These are phyloP conservation scores for Blastobotrys arbuscula DNA, from an alignment of 1,139 yeast species.

Conservation along the genomic window DNA sequence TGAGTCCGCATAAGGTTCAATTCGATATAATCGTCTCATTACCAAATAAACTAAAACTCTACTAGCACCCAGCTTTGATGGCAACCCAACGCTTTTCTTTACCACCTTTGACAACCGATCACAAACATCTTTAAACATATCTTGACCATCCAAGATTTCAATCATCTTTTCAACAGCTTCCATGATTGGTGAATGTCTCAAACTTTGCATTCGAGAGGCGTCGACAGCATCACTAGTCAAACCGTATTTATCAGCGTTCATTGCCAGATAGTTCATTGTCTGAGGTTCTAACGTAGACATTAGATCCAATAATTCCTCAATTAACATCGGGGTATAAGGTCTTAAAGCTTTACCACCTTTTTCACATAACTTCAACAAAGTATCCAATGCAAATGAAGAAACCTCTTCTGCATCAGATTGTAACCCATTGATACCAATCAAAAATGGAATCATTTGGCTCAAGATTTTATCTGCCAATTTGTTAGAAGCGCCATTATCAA, in stretches of 20 bases:
- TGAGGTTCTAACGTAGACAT: conserved; percentile 93
- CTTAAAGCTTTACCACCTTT: conserved; percentile 52
- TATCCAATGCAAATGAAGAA: conserved; percentile 65
- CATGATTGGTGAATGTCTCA: conserved; percentile 84
- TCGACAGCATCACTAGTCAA: conserved; percentile 68
- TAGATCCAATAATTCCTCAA: conserved; percentile 61
- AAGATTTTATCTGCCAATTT: conserved; percentile 50
- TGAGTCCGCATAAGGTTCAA: conserved; percentile 57
- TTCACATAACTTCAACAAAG: conserved; percentile 63
- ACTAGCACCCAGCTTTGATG: conserved; percentile 88
- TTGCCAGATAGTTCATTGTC: conserved; percentile 72
- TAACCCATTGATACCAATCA: conserved; percentile 73
- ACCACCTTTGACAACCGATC: conserved; percentile 44
- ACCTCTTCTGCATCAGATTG: conserved; percentile 86
- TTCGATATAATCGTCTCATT: conserved; percentile 48
- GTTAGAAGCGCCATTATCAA: conserved; percentile 35
- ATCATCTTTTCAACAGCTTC: conserved; percentile 73
- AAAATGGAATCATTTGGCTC: conserved; percentile 64
- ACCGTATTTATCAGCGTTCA: conserved; percentile 86
- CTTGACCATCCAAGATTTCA: conserved; percentile 34
- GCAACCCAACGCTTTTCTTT: conserved; percentile 75
- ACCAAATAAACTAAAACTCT: conserved; percentile 63
- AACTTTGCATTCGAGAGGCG: conserved; percentile 64
- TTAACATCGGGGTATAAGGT: conserved; percentile 62
- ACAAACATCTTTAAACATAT: conserved; percentile 49